Evolutionary conservation across 306 rosid species (phyloP).

Genomic region (Vigna trinervia): DNA sequence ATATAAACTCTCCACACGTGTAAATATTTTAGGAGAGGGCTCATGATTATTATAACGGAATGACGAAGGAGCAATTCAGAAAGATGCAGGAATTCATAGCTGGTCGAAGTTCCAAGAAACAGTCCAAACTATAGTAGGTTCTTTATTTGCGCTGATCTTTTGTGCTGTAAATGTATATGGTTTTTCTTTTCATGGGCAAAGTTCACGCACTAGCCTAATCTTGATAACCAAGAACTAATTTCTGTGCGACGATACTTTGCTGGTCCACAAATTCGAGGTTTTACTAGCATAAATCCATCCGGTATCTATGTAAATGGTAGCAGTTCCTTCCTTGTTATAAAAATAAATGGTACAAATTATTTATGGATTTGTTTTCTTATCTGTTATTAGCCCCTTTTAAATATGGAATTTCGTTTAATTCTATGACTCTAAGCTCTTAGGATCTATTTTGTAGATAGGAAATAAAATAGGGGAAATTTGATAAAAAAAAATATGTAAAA

Average conservation of each 20-base stretch:
- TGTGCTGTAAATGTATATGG: constrained; percentile 16
- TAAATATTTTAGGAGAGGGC: constrained; percentile 67
- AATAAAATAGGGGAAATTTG: too few species aligned
- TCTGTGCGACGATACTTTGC: too few species aligned
- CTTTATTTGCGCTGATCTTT: constrained; percentile 13
- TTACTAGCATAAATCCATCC: background rate
- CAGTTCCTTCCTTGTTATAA: background rate
- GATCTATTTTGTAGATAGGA: too few species aligned
- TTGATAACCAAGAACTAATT: too few species aligned
- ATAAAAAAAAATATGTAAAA: too few species aligned
- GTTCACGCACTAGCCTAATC: too few species aligned
- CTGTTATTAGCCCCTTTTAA: background rate
- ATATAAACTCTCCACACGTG: constrained; percentile 7
- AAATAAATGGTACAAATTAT: background rate
- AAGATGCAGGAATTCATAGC: constrained; percentile 93
- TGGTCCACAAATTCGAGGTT: background rate
- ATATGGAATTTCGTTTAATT: background rate
- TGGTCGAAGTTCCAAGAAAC: constrained; percentile 74
- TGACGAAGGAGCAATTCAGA: constrained; percentile 85
- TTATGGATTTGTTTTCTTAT: background rate
- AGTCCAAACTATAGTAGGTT: constrained; percentile 78
- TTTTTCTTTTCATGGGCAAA: background rate
- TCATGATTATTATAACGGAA: constrained; percentile 78
- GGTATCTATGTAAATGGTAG: background rate
- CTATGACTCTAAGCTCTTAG: background rate